A percentile compares a stretch with the other conserved stretches of the same genome.
Conservation (phyloP, 768 basidiomycete genomes). For the Collybia sordida region DNA sequence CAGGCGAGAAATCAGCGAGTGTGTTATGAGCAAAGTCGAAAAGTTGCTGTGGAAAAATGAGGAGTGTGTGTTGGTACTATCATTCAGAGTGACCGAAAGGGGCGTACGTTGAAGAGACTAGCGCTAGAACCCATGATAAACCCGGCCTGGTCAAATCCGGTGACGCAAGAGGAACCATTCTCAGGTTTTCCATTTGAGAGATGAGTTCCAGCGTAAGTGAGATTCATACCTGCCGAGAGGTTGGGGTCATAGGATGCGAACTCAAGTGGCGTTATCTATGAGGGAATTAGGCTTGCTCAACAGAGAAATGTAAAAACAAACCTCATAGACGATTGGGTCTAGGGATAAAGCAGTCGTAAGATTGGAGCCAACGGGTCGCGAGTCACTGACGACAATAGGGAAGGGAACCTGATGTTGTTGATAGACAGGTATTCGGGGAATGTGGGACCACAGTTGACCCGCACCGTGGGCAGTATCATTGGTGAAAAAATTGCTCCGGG, state of each 20-base stretch:
- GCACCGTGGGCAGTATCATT: slow-evolving; percentile 64
- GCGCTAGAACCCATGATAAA: slow-evolving; percentile 79
- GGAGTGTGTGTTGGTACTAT: neutral
- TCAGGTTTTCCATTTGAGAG: slow-evolving; percentile 55
- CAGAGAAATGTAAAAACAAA: slow-evolving; percentile 19
- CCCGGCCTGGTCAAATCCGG: slow-evolving; percentile 70
- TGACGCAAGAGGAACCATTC: slow-evolving; percentile 61
- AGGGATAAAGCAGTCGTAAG: slow-evolving; percentile 36
- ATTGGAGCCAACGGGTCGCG: slow-evolving; percentile 46
- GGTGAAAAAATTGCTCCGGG: slow-evolving; percentile 56
- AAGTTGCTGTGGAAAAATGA: slow-evolving; percentile 39
- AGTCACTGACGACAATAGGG: slow-evolving; percentile 64
- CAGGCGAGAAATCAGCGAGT: slow-evolving; percentile 35
- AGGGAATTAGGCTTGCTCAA: neutral
- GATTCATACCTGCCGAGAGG: slow-evolving; percentile 68
- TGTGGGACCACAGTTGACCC: slow-evolving; percentile 67
- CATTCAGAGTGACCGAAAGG: neutral
- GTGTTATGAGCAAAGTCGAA: slow-evolving; percentile 44
- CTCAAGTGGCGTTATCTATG: slow-evolving; percentile 61
- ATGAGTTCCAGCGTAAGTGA: slow-evolving; percentile 63
- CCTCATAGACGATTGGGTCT: slow-evolving; percentile 58
- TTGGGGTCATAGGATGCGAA: slow-evolving; percentile 74
- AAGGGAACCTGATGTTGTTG: slow-evolving; percentile 54
- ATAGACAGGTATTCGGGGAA: slow-evolving; percentile 52
- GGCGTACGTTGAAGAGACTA: slow-evolving; percentile 60